Conservation (phyloP, 2,329 filamentous ascomycete genomes). For the Xylaria sp. region DNA sequence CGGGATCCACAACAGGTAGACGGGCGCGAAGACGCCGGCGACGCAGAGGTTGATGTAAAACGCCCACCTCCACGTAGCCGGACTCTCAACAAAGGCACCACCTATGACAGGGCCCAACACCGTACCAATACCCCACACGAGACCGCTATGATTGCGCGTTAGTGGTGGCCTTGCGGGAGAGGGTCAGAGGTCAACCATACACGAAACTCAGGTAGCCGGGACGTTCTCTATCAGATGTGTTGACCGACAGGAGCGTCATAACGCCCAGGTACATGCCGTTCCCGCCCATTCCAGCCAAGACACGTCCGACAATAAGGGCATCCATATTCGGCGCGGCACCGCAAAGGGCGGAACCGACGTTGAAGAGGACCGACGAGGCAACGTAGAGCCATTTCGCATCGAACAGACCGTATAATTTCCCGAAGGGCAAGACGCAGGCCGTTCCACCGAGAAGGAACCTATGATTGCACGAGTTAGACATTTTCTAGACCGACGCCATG, state of each 20-base stretch:
- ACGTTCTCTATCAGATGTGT: slow-evolving; percentile 37
- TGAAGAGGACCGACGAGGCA: slow-evolving; percentile 15
- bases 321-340: slow-evolving; percentile 47
- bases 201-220: slow-evolving; percentile 36
- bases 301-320: slow-evolving; percentile 52
- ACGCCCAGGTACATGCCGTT: slow-evolving; percentile 43
- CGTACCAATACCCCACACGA: slow-evolving; percentile 42
- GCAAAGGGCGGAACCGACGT: slow-evolving; percentile 40
- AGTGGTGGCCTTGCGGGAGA: background rate
- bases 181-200: background rate
- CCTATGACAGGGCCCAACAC: slow-evolving; percentile 49
- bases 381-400: slow-evolving; percentile 44
- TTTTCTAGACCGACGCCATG: background rate
- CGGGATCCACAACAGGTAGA: slow-evolving; percentile 39
- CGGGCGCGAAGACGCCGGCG: slow-evolving; percentile 41
- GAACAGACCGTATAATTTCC: slow-evolving; percentile 43
- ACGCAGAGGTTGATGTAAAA: slow-evolving; percentile 62
- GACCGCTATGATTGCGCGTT: slow-evolving; percentile 13
- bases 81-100: slow-evolving; percentile 47
- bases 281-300: slow-evolving; percentile 49
- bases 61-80: slow-evolving; percentile 49
- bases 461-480: background rate
- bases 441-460: slow-evolving; percentile 8
- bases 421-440: slow-evolving; percentile 39
- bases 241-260: slow-evolving; percentile 34